Conservation (phyloP, 441 rosid species). For the Croton setiger region DNA sequence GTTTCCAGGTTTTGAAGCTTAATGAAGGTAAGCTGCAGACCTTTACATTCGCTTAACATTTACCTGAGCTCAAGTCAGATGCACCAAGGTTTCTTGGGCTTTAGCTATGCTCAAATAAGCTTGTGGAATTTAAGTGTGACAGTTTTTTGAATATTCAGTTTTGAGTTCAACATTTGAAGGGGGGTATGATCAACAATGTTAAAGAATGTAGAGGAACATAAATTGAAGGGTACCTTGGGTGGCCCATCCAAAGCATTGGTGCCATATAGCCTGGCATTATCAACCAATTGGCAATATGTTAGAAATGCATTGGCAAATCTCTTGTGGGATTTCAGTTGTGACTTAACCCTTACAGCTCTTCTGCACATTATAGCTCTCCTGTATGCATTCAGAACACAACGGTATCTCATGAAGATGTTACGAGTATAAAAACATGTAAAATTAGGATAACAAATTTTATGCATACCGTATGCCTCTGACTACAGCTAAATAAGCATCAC, state of each 20-base stretch:
- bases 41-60: neutral
- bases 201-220: slow-evolving; percentile 10
- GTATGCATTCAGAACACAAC: slow-evolving; percentile 19
- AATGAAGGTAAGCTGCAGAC: neutral
- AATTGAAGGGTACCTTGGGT: slow-evolving; percentile 61
- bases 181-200: neutral
- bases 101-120: neutral
- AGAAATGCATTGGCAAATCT: slow-evolving; percentile 90
- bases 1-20: neutral
- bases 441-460: neutral
- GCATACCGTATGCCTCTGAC: slow-evolving; percentile 83
- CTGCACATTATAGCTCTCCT: slow-evolving; percentile 96
- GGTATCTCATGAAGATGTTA: neutral
- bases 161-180: neutral
- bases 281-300: slow-evolving; percentile 79
- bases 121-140: neutral
- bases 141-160: neutral
- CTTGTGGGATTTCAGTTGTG: slow-evolving; percentile 89
- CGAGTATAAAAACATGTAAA: neutral
- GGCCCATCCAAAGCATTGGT: slow-evolving; percentile 91
- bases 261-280: slow-evolving; percentile 79
- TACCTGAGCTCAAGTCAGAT: neutral
- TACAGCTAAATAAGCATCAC: slow-evolving; percentile 92
- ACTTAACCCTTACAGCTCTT: slow-evolving; percentile 86
- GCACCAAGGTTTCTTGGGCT: neutral